Base-by-base conservation (phyloP, 1,284 basidiomycete genomes). In the Tausonia pullulans region DNA sequence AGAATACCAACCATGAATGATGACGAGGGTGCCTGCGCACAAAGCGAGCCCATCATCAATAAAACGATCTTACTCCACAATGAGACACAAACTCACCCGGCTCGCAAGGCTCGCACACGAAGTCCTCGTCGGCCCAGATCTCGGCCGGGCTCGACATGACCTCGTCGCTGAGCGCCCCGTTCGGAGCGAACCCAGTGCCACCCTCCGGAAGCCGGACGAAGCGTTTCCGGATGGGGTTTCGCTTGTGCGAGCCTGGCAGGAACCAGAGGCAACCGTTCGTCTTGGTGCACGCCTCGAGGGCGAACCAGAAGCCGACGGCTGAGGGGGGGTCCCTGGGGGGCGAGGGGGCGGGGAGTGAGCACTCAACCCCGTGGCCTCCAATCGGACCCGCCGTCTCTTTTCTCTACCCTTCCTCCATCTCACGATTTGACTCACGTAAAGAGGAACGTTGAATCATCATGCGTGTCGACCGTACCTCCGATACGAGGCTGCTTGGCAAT, bases 261-360 rank as follows among this genome's bases (percentile, higher is more conserved):
- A 97, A 97, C 2, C 87, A 92, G 44, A 96, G 80, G 39, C 92
- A 91, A 4, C 93, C 93, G 70, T 97, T 97, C 60, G 79, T 77
- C 1, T 83, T 75, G 5, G 90, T 92, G 73, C 91, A 94, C 67
- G 84, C 82, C 74, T 98, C 94, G 27, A 98, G 78, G 5, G 94
- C 90, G 65, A 97, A 88, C 95, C 95, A 98, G 73, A 93, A 90
- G 0, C 95, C 95, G 5, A 98, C 80, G 0, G 95, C 94, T 5
- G 84, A 86, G 0, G 90, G 90, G 7, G 95, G 94, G 59, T 88
- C 80, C 4, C 93, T 97, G 75, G 95, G 27, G 27, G 27, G 27
- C 27, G 27, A 27, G 27, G 27, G 27, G 27, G 2, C 27, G 27
- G 27, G 27, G 27, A 27, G 27, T 27, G 27, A 27, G 27, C 27